Conservation (phyloP, 176 grass and related monocot species). For the Triticum aestivum region IWGSC_CS_RefSeq_v2.1 NC_057801.1:617317544-617318043, state of each 20-base stretch:
- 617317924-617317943: constrained; percentile 60
- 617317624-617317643: constrained; percentile 66
- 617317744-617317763: constrained; percentile 48
- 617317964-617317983: constrained; percentile 61
- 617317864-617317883: too few relatives aligned
- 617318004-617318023: constrained; percentile 67
- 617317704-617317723: constrained; percentile 46
- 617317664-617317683: constrained; percentile 65
- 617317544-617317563: constrained; percentile 51
- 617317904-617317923: constrained; percentile 51
- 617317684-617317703: constrained; percentile 20
- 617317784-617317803: constrained; percentile 68
- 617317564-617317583: constrained; percentile 51
- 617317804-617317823: constrained; percentile 62
- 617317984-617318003: constrained; percentile 68
- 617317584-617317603: constrained; percentile 41
- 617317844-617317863: neutral
- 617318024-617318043: constrained; percentile 68
- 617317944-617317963: constrained; percentile 44
- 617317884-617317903: neutral
- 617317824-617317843: constrained; percentile 44
- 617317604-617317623: constrained; percentile 48
- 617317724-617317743: constrained; percentile 29
- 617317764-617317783: constrained; percentile 47
- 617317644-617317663: constrained; percentile 47